Evolutionary conservation across 352 stramenopile genomes (phyloP).

Genomic region (Globisporangium paddicum): DNA sequence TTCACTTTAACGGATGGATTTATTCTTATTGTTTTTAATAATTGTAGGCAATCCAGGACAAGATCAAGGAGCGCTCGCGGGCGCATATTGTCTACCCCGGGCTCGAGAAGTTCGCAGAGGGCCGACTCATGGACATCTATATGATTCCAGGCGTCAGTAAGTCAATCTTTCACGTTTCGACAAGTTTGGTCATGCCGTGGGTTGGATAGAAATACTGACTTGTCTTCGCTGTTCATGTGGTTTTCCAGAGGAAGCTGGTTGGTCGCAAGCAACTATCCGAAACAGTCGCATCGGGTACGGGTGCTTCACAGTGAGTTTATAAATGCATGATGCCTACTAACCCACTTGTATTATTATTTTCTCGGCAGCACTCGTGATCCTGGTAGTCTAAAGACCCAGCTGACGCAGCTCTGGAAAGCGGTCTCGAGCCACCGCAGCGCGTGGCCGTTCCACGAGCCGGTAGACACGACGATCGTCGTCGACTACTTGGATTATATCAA

Average conservation of each 20-base stretch:
- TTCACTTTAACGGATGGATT: slow-evolving; percentile 4
- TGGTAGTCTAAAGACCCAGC: slow-evolving; percentile 77
- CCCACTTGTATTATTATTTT: neutral
- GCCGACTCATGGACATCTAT: slow-evolving; percentile 83
- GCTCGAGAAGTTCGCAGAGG: slow-evolving; percentile 68
- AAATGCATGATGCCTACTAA: slow-evolving; percentile 1
- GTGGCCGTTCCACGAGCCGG: slow-evolving; percentile 97
- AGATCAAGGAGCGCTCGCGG: slow-evolving; percentile 72
- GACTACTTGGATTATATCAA: slow-evolving; percentile 98
- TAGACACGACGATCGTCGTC: slow-evolving; percentile 92
- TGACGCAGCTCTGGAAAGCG: slow-evolving; percentile 87
- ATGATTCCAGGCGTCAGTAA: slow-evolving; percentile 84
- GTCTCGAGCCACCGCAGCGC: slow-evolving; percentile 93
- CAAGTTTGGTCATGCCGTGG: neutral
- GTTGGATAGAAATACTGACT: neutral
- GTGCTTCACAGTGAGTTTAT: neutral
- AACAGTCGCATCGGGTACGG: slow-evolving; percentile 81
- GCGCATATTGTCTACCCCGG: slow-evolving; percentile 72
- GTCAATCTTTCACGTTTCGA: slow-evolving; percentile 17
- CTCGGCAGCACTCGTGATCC: slow-evolving; percentile 59
- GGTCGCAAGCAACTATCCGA: slow-evolving; percentile 78
- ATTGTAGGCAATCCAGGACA: slow-evolving; percentile 73
- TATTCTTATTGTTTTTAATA: neutral
- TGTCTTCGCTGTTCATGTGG: slow-evolving; percentile 1
- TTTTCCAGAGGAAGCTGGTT: slow-evolving; percentile 74